Evolutionary conservation across 331 rosid genomes (phyloP).

Genomic region (Pyrus hybrid): DNA sequence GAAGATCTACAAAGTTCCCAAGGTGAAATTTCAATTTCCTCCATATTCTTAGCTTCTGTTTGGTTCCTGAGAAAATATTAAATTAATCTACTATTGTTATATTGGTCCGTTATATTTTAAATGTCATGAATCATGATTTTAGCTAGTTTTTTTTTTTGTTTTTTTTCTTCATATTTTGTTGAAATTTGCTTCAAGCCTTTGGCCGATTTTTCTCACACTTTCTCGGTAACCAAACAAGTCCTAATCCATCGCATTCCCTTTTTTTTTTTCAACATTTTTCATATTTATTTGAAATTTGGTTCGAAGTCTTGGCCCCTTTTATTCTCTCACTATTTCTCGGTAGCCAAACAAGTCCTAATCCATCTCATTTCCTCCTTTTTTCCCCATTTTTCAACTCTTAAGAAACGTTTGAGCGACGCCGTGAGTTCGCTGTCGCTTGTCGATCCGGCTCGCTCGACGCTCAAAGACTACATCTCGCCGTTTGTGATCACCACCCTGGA

Average conservation of each 20-base stretch:
- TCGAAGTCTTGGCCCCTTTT: neutral
- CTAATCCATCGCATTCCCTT: neutral
- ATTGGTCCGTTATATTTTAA: neutral
- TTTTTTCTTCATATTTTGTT: neutral
- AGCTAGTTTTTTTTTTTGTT: neutral
- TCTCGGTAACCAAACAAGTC: conserved; percentile 5
- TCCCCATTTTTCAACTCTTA: neutral
- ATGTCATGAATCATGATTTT: too few species aligned
- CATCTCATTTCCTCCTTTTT: neutral
- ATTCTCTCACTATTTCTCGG: neutral
- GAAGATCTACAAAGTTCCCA: conserved; percentile 35
- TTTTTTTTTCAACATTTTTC: too few species aligned
- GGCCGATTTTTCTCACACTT: neutral
- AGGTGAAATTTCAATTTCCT: conserved; percentile 28
- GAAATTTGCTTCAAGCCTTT: neutral
- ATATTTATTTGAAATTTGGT: neutral
- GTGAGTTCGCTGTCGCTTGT: conserved; percentile 41
- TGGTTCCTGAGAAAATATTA: conserved; percentile 2
- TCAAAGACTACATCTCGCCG: conserved; percentile 37
- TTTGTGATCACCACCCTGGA: conserved; percentile 27
- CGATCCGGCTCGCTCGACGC: conserved; percentile 61
- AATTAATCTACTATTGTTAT: neutral
- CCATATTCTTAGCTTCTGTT: neutral
- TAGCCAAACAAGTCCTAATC: conserved; percentile 1
- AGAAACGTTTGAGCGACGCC: conserved; percentile 46